A percentile compares a stretch with the other conserved stretches of the same genome.
Conservation (phyloP, 495 filamentous ascomycete species). For the Xylaria sp. region DNA sequence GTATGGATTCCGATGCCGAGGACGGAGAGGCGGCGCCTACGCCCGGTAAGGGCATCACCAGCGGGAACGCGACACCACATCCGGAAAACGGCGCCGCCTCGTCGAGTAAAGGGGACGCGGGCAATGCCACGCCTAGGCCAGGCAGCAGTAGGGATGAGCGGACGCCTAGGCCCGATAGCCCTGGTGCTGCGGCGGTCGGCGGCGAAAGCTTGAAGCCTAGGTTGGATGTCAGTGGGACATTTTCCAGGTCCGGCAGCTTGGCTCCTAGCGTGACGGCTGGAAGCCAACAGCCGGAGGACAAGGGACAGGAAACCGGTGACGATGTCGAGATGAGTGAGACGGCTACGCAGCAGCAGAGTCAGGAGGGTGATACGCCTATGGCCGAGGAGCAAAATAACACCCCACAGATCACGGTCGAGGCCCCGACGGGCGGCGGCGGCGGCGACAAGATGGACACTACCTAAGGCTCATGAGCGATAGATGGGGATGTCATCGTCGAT, state of each 20-base stretch:
- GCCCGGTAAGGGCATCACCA: constrained; percentile 48
- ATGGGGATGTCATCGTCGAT: neutral
- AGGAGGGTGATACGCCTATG: constrained; percentile 48
- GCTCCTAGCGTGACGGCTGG: constrained; percentile 55
- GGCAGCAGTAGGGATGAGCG: constrained; percentile 57
- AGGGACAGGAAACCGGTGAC: constrained; percentile 70
- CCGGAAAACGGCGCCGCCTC: constrained; percentile 48
- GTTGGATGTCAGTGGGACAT: constrained; percentile 56
- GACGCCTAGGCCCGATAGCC: constrained; percentile 70
- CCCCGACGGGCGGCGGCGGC: constrained; percentile 48
- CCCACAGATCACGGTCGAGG: constrained; percentile 59
- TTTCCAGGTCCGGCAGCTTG: constrained; percentile 51
- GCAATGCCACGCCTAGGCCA: constrained; percentile 57
- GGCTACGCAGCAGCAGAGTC: constrained; percentile 51
- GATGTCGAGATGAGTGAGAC: constrained; percentile 63
- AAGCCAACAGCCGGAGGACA: constrained; percentile 52
- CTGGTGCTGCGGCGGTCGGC: constrained; percentile 30
- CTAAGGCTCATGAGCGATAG: constrained; percentile 26
- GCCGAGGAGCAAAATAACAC: constrained; percentile 48
- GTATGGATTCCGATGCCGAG: constrained; percentile 82
- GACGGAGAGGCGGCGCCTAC: constrained; percentile 61
- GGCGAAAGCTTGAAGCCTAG: constrained; percentile 48
- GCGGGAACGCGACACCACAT: constrained; percentile 47
- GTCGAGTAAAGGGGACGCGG: constrained; percentile 43
- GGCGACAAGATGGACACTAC: constrained; percentile 76